phyloP scores from a whole-genome alignment of 805 yeast genomes.

The Metahyphopichia silvanorum region DNA sequence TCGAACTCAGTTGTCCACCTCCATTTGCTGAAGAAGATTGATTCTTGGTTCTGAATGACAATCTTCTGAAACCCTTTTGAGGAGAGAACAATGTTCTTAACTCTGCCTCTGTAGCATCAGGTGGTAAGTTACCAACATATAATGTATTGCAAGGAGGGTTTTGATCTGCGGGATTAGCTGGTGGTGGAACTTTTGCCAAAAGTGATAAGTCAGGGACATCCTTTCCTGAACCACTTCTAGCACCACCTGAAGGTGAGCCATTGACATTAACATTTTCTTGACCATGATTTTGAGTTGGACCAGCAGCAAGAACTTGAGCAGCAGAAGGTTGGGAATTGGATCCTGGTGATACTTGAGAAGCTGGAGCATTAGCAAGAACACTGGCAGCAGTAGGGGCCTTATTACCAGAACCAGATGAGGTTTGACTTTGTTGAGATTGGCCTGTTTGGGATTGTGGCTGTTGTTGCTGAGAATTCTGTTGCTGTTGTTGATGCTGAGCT shows the following conservation, averaged over 20 bases:
- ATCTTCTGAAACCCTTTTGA: slow-evolving; percentile 88
- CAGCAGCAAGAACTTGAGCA: slow-evolving; percentile 4
- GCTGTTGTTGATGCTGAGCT: slow-evolving; percentile 15
- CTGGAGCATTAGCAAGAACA: slow-evolving; percentile 1
- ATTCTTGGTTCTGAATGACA: slow-evolving; percentile 75
- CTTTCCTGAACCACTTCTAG: slow-evolving; percentile 15
- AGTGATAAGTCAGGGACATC: slow-evolving; percentile 65
- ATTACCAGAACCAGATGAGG: slow-evolving; percentile 1
- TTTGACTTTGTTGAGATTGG: not conserved
- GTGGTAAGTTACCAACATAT: slow-evolving; percentile 95
- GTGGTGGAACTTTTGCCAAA: slow-evolving; percentile 79
- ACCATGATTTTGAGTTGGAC: slow-evolving; percentile 4
- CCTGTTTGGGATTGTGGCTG: slow-evolving; percentile 1
- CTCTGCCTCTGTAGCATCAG: slow-evolving; percentile 94
- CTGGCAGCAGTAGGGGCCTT: slow-evolving; percentile 2
- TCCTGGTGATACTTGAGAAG: slow-evolving; percentile 3
- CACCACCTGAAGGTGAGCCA: not conserved
- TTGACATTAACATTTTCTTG: not conserved
- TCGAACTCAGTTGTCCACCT: slow-evolving; percentile 25
- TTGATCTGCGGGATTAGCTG: slow-evolving; percentile 98
- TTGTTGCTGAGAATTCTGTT: slow-evolving; percentile 8
- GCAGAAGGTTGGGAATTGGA: slow-evolving; percentile 6
- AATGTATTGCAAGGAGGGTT: slow-evolving; percentile 98
- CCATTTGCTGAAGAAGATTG: slow-evolving; percentile 20
- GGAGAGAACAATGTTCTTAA: slow-evolving; percentile 81